phyloP scores from a whole-genome alignment of 495 filamentous ascomycete genomes.

The Neurospora tetraspora region DNA sequence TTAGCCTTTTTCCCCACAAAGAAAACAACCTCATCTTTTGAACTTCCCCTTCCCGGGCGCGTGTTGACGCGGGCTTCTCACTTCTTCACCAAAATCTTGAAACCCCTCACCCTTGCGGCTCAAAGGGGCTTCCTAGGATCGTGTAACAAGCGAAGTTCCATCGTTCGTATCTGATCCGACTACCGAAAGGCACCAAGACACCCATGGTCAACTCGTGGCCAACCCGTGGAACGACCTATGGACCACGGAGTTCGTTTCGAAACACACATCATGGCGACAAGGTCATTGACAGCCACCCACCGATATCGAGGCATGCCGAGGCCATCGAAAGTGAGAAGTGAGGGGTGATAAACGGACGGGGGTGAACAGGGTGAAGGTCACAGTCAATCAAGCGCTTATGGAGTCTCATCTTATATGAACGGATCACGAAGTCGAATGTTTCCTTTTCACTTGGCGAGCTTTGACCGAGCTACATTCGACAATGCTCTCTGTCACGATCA shows the following conservation, averaged over 20 bases:
- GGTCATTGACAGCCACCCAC: background rate
- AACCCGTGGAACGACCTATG: background rate
- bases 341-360: background rate
- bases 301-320: background rate
- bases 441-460: background rate
- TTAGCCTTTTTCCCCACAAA: background rate
- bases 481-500: background rate
- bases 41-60: background rate
- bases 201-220: background rate
- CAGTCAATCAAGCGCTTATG: background rate
- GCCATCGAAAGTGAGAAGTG: background rate
- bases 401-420: background rate
- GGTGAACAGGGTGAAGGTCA: background rate
- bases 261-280: background rate
- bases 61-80: background rate
- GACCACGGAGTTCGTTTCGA: background rate
- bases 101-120: constrained; percentile 15
- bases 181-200: background rate
- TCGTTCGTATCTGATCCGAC: constrained; percentile 26
- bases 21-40: background rate
- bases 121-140: constrained; percentile 1
- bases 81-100: background rate
- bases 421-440: background rate
- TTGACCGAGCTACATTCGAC: background rate
- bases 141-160: constrained; percentile 25